phyloP scores from a whole-genome alignment of 2,329 filamentous ascomycete genomes.

The Phialophora verrucosa region DNA sequence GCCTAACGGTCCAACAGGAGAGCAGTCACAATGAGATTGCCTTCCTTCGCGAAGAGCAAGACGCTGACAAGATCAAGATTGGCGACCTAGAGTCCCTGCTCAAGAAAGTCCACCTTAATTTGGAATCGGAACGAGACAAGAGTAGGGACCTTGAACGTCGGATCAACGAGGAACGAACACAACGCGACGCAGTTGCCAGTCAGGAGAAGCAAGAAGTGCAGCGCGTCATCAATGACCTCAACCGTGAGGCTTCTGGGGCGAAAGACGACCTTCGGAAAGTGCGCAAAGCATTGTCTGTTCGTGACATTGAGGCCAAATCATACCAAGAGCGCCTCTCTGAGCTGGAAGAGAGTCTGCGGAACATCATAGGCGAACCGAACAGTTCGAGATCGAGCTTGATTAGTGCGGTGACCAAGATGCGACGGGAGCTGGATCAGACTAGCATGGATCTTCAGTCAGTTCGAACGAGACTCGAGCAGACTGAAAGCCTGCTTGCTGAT shows the following conservation, averaged over 20 bases:
- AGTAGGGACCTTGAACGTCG: slow-evolving; percentile 73
- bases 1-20: slow-evolving; percentile 88
- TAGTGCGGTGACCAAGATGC: slow-evolving; percentile 83
- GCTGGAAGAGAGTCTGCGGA: slow-evolving; percentile 84
- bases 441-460: slow-evolving; percentile 80
- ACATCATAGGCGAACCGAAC: slow-evolving; percentile 84
- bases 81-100: slow-evolving; percentile 86
- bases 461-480: slow-evolving; percentile 80
- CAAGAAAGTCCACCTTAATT: slow-evolving; percentile 74
- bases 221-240: slow-evolving; percentile 90
- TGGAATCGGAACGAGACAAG: slow-evolving; percentile 85
- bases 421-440: slow-evolving; percentile 84
- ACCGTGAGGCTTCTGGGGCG: slow-evolving; percentile 76
- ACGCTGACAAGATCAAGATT: slow-evolving; percentile 96
- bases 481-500: slow-evolving; percentile 86
- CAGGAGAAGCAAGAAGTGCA: slow-evolving; percentile 95
- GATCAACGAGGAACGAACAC: slow-evolving; percentile 79
- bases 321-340: slow-evolving; percentile 92
- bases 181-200: slow-evolving; percentile 83
- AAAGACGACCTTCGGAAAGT: slow-evolving; percentile 86
- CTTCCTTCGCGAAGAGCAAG: slow-evolving; percentile 95
- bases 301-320: slow-evolving; percentile 85
- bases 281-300: slow-evolving; percentile 79
- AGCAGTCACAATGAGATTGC: slow-evolving; percentile 91
- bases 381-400: slow-evolving; percentile 85